These are phyloP conservation scores for Skeletonema tropicum DNA, from an alignment of 108 stramenopile genomes.

Conservation along the genomic window DNA sequence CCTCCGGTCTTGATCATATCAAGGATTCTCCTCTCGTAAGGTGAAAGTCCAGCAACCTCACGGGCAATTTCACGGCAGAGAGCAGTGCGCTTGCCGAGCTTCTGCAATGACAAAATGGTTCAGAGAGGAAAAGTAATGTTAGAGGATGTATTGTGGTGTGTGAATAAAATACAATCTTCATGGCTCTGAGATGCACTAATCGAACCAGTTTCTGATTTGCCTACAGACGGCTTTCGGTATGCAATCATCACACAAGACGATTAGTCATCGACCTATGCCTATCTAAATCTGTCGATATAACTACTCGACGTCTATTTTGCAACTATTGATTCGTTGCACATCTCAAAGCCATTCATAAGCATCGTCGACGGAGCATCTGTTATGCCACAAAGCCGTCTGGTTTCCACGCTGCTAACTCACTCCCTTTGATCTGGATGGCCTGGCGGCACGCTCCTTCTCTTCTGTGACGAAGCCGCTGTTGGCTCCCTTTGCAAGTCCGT, in stretches of 20 bases:
- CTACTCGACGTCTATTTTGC: neutral
- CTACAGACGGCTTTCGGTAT: neutral
- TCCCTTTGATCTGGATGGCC: slow-evolving; percentile 75
- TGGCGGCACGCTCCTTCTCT: slow-evolving; percentile 60
- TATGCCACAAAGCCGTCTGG: neutral
- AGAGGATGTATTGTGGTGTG: neutral
- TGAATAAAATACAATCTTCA: neutral
- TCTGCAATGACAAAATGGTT: slow-evolving; percentile 38
- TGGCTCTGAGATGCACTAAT: neutral
- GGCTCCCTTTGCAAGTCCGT: slow-evolving; percentile 85
- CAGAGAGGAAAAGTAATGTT: neutral
- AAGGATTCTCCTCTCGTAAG: slow-evolving; percentile 98
- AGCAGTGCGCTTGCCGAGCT: slow-evolving; percentile 74
- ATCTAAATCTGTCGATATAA: neutral
- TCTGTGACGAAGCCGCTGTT: slow-evolving; percentile 80
- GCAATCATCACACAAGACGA: neutral
- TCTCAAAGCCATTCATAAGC: neutral
- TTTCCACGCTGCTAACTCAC: slow-evolving; percentile 56
- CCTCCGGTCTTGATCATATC: slow-evolving; percentile 99
- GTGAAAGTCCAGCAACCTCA: slow-evolving; percentile 97
- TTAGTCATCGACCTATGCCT: neutral
- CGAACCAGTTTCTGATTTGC: neutral
- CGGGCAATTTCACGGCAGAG: slow-evolving; percentile 92
- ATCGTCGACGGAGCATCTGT: slow-evolving; percentile 11
- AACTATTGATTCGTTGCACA: slow-evolving; percentile 2